A percentile compares a stretch with the other conserved stretches of the same genome.
Evolutionary conservation across 129 eudicot genomes (phyloP).

Genomic region (Artemisia tridentata): DNA sequence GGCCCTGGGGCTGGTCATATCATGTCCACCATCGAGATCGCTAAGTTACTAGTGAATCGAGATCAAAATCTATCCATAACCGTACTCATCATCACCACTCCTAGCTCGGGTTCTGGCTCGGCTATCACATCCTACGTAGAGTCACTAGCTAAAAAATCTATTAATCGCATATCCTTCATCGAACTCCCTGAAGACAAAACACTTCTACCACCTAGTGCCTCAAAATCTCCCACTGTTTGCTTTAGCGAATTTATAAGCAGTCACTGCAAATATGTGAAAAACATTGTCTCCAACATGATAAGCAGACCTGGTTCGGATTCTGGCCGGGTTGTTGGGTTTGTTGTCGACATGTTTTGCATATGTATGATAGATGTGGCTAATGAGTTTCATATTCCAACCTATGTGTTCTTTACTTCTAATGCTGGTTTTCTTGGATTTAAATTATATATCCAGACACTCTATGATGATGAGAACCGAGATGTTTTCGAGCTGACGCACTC

Average conservation of each 20-base stretch:
- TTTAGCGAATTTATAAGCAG: constrained; percentile 18
- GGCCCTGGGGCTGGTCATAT: constrained; percentile 42
- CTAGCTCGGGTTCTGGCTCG: constrained; percentile 19
- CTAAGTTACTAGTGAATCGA: constrained; percentile 33
- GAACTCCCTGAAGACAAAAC: constrained; percentile 30
- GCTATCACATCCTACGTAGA: constrained; percentile 25
- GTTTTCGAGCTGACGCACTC: constrained; percentile 21
- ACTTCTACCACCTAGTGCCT: background rate
- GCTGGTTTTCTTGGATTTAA: constrained; percentile 21
- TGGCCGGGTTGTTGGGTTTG: constrained; percentile 1
- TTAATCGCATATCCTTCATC: constrained; percentile 20
- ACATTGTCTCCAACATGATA: constrained; percentile 7
- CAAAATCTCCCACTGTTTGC: background rate
- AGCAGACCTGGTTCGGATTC: constrained; percentile 12
- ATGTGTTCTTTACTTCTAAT: constrained; percentile 12
- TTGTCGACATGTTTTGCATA: constrained; percentile 17
- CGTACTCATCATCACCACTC: constrained; percentile 38
- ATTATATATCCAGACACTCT: constrained; percentile 16
- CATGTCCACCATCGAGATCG: constrained; percentile 41
- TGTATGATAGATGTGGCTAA: constrained; percentile 18
- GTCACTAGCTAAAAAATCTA: constrained; percentile 14
- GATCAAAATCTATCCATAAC: constrained; percentile 32
- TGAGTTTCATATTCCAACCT: constrained; percentile 8
- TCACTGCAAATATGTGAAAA: constrained; percentile 30
- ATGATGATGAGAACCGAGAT: constrained; percentile 7